These are phyloP conservation scores for Haberlea rhodopensis DNA, from an alignment of 257 asterid genomes.

Conservation along the genomic window DNA sequence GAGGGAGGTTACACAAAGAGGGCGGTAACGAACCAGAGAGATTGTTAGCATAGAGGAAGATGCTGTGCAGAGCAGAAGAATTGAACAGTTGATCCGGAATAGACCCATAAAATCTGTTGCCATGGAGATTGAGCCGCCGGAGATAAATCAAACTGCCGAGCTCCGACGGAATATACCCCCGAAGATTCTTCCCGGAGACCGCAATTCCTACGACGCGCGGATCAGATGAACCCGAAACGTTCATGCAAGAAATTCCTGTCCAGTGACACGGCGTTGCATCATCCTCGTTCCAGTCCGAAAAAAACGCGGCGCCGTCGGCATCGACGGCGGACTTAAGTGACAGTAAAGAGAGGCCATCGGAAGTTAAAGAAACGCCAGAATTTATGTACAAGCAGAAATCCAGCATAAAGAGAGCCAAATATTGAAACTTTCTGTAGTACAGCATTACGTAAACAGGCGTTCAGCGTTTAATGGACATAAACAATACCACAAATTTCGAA, in stretches of 20 bases:
- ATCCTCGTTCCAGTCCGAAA: constrained; percentile 74
- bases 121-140: constrained; percentile 86
- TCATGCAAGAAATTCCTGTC: constrained; percentile 84
- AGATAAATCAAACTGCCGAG: constrained; percentile 67
- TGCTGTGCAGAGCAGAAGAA: constrained; percentile 81
- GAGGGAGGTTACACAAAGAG: constrained; percentile 66
- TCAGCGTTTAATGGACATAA: constrained; percentile 10
- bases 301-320: constrained; percentile 39
- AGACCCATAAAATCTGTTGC: constrained; percentile 68
- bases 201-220: constrained; percentile 81
- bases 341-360: constrained; percentile 78
- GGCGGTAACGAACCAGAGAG: constrained; percentile 77
- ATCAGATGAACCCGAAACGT: constrained; percentile 54
- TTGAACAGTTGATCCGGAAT: constrained; percentile 82
- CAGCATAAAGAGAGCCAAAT: constrained; percentile 30
- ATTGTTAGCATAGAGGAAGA: constrained; percentile 74
- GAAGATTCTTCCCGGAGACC: constrained; percentile 60
- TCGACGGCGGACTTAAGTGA: constrained; percentile 78
- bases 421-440: constrained; percentile 26
- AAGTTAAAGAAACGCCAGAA: constrained; percentile 34
- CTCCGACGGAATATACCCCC: constrained; percentile 92
- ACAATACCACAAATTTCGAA: constrained; percentile 7
- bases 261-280: constrained; percentile 79
- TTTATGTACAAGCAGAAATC: constrained; percentile 21
- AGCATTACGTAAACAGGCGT: constrained; percentile 27